Evolutionary conservation across 495 filamentous ascomycete genomes (phyloP).

Genomic region (Penicillium antarcticum): DNA sequence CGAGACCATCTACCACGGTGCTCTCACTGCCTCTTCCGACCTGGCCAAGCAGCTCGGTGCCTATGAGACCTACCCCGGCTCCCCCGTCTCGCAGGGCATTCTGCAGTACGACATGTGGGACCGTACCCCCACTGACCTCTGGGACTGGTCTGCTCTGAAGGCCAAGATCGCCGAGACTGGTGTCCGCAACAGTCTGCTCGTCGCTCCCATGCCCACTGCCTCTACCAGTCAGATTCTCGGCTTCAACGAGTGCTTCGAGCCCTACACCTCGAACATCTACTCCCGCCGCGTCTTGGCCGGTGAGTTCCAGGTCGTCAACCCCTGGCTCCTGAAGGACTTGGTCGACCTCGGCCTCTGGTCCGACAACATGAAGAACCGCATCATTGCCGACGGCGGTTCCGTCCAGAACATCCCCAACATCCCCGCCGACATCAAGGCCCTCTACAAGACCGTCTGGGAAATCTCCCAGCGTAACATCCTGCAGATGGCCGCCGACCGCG

Average conservation of each 20-base stretch:
- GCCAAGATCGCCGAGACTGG: constrained; percentile 85
- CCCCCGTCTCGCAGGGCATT: constrained; percentile 90
- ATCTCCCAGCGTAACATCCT: constrained; percentile 95
- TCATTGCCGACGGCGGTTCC: constrained; percentile 93
- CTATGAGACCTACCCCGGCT: constrained; percentile 89
- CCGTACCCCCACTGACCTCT: constrained; percentile 85
- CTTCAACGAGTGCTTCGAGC: constrained; percentile 99
- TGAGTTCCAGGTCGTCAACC: constrained; percentile 99
- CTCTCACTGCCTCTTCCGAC: constrained; percentile 82
- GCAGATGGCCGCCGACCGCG: constrained; percentile 97
- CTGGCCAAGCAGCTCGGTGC: constrained; percentile 77
- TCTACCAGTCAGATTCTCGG: constrained; percentile 95
- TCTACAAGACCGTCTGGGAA: constrained; percentile 99
- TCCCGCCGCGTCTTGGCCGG: constrained; percentile 95
- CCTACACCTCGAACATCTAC: constrained; percentile 99
- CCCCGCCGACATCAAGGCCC: constrained; percentile 87
- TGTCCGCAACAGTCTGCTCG: constrained; percentile 88
- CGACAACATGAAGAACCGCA: constrained; percentile 99
- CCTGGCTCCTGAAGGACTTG: constrained; percentile 96
- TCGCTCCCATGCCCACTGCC: constrained; percentile 97
- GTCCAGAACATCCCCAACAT: constrained; percentile 97
- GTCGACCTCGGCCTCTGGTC: constrained; percentile 98
- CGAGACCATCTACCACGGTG: constrained; percentile 98
- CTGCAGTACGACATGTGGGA: constrained; percentile 99
- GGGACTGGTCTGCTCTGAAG: constrained; percentile 93